These are phyloP conservation scores for Excoecaria agallocha DNA, from an alignment of 345 rosid genomes.

Conservation along the genomic window DNA sequence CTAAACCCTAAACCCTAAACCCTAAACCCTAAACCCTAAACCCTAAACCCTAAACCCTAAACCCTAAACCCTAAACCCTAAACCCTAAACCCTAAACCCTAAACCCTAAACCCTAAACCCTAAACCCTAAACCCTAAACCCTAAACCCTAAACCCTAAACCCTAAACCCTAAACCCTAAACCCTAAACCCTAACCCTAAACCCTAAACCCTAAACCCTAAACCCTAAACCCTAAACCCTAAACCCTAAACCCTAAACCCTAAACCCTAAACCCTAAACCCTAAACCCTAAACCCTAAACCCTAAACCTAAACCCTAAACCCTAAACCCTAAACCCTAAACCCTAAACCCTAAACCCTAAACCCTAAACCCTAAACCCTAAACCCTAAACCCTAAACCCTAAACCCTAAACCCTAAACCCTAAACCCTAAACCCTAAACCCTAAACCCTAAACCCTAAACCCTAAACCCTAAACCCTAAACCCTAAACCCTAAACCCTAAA, in stretches of 20 bases:
- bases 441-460: constrained; percentile 21
- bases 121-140: constrained; percentile 15
- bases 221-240: constrained; percentile 18
- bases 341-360: constrained; percentile 9
- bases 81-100: constrained; percentile 18
- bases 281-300: constrained; percentile 5
- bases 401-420: constrained; percentile 20
- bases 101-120: constrained; percentile 17
- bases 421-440: constrained; percentile 20
- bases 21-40: constrained; percentile 24
- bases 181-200: constrained; percentile 8
- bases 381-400: not conserved
- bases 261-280: not conserved
- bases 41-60: constrained; percentile 22
- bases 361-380: constrained; percentile 16
- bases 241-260: constrained; percentile 6
- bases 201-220: constrained; percentile 19
- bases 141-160: not conserved
- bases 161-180: constrained; percentile 17
- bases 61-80: constrained; percentile 20
- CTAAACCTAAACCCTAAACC: constrained; percentile 12
- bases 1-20: constrained; percentile 25
- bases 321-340: constrained; percentile 11
- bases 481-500: constrained; percentile 19
- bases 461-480: constrained; percentile 6